Base-by-base conservation (phyloP, 352 stramenopile genomes). In the Albugo laibachii region DNA sequence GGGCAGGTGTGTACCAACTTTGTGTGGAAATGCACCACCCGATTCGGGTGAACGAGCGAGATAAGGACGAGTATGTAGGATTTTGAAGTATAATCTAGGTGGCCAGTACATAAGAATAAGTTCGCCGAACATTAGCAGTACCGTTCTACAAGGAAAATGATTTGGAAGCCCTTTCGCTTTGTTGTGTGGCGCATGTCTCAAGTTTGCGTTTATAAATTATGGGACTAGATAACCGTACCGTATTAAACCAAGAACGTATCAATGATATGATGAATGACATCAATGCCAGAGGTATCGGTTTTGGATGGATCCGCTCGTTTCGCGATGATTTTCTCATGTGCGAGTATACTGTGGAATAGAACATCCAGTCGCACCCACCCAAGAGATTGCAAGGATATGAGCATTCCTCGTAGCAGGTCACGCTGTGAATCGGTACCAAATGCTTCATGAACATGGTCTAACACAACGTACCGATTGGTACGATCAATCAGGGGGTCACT, bases 181-280 rank as follows among this genome's bases (percentile, higher is more conserved):
- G 69, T 95, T 27, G 54, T 96, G 8, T 45, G 86, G 86, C 55
- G 83, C 78, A 20, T 95, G 81, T 15, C n/a, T n/a, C n/a, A n/a
- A n/a, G n/a, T n/a, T n/a, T n/a, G n/a, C n/a, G n/a, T n/a, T n/a
- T n/a, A n/a, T n/a, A n/a, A n/a, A n/a, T 41, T 51, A 43, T 12
- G 35, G 18, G n/a, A 51, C 27, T 14, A 45, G 1, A 51, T 6
- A 6, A n/a, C n/a, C n/a, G n/a, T n/a, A n/a, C n/a, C n/a, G n/a
- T 31, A 31, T 62, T 45, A 85, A 0, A 78, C 39, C 31, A 81
- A 16, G 38, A 86, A 75, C 13, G 67, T 75, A 51, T 86, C 66
- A 56, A 82, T 79, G 41, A 79, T 59, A 56, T 87, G 74, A 42
- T 84, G 69, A 27, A 83, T 69, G 15, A 86, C 52, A 47, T 86